Evolutionary conservation across 345 rosid species (phyloP).

Genomic region (Geranium brycei): DNA sequence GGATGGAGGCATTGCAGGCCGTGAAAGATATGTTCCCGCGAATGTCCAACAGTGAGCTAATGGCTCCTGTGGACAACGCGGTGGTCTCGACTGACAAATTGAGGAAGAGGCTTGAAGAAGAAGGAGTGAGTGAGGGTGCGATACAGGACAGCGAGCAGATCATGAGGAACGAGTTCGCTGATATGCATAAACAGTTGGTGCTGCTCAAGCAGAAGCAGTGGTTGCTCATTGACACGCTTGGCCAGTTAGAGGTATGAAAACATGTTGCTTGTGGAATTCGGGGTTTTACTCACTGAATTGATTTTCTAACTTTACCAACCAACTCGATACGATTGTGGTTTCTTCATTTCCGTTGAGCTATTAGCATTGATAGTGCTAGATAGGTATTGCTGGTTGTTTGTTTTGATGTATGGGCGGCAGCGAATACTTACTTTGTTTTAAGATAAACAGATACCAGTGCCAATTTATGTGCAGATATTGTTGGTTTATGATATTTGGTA

Average conservation of each 20-base stretch:
- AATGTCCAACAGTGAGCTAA: constrained; percentile 78
- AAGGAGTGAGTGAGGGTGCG: constrained; percentile 55
- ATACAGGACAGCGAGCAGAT: constrained; percentile 87
- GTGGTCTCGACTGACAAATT: constrained; percentile 61
- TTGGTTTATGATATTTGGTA: no score
- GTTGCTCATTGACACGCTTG: constrained; percentile 70
- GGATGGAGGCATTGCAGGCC: constrained; percentile 89
- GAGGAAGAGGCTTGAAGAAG: constrained; percentile 57
- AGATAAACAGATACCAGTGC: no score
- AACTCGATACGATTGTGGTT: background rate
- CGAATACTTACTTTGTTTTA: no score
- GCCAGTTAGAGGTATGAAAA: constrained; percentile 75
- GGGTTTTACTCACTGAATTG: constrained; percentile 1
- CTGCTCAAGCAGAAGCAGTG: constrained; percentile 82
- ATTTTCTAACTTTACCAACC: background rate
- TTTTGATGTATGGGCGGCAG: no score
- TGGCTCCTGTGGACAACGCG: constrained; percentile 54
- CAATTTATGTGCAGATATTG: no score
- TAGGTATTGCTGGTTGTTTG: no score
- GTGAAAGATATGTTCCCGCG: constrained; percentile 92
- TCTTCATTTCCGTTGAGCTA: background rate
- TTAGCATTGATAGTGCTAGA: no score
- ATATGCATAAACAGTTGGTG: constrained; percentile 54
- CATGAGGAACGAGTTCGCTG: constrained; percentile 61
- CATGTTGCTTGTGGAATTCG: constrained; percentile 3